These are phyloP conservation scores for Nigrospora sphaerica DNA, from an alignment of 2,329 filamentous ascomycete species.

Conservation along the genomic window DNA sequence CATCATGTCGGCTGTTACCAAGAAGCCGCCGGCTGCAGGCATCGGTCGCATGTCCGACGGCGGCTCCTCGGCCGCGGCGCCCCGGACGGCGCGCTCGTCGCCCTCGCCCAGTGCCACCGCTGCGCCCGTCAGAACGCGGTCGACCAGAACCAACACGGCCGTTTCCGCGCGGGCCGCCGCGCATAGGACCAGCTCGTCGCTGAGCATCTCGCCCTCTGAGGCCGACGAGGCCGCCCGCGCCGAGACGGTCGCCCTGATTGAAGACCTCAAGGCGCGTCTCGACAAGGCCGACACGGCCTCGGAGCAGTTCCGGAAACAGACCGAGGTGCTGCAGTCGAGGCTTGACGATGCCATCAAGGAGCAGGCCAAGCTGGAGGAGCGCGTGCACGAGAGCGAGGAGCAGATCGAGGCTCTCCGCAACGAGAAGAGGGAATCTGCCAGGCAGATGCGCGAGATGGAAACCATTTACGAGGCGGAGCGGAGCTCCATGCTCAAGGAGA, in stretches of 20 bases:
- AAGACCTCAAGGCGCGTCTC: constrained; percentile 78
- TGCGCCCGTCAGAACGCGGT: constrained; percentile 51
- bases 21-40: constrained; percentile 43
- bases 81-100: constrained; percentile 32
- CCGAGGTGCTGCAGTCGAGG: constrained; percentile 75
- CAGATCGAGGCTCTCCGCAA: constrained; percentile 73
- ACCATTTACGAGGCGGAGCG: constrained; percentile 88
- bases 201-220: constrained; percentile 35
- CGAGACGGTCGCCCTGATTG: constrained; percentile 70
- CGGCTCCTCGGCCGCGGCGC: constrained; percentile 24
- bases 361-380: constrained; percentile 81
- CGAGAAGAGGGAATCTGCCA: constrained; percentile 75
- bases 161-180: constrained; percentile 65
- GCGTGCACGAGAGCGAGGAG: constrained; percentile 78
- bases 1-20: constrained; percentile 44
- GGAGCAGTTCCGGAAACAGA: constrained; percentile 77
- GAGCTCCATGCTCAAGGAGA: constrained; percentile 80
- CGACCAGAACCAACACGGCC: constrained; percentile 56
- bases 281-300: constrained; percentile 71
- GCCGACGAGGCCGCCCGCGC: constrained; percentile 68
- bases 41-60: constrained; percentile 35
- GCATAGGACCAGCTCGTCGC: constrained; percentile 46
- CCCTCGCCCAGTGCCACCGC: constrained; percentile 38
- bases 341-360: constrained; percentile 80
- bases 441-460: constrained; percentile 86